A percentile compares a stretch with the other conserved stretches of the same genome.
Conservation (phyloP, 2,329 filamentous ascomycete genomes). For the Beauveria sp. region DNA sequence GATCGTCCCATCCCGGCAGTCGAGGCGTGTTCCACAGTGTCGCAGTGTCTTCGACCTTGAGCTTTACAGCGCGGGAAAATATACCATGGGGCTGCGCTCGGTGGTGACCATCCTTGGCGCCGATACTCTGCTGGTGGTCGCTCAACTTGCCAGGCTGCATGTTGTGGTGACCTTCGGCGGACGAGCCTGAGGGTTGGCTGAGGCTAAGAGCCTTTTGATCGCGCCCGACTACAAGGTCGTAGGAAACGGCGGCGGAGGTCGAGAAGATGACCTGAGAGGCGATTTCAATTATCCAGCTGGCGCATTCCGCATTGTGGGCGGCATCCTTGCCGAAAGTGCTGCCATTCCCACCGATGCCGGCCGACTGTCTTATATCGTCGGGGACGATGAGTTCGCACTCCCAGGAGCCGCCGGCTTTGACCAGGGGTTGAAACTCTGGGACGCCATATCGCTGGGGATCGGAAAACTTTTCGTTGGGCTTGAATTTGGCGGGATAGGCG, state of each 20-base stretch:
- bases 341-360: constrained; percentile 38
- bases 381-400: constrained; percentile 73
- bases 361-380: constrained; percentile 63
- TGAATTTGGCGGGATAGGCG: constrained; percentile 75
- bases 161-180: constrained; percentile 38
- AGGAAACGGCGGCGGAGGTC: constrained; percentile 75
- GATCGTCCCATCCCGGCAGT: constrained; percentile 58
- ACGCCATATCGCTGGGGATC: constrained; percentile 63
- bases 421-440: constrained; percentile 90
- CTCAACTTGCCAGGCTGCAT: constrained; percentile 64
- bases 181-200: constrained; percentile 40
- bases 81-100: constrained; percentile 64
- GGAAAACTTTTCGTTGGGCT: constrained; percentile 72
- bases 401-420: constrained; percentile 90
- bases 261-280: constrained; percentile 93
- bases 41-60: constrained; percentile 81
- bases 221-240: constrained; percentile 76
- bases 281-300: constrained; percentile 86
- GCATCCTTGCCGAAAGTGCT: constrained; percentile 36
- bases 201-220: constrained; percentile 77
- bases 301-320: constrained; percentile 45
- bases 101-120: constrained; percentile 51
- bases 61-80: constrained; percentile 70
- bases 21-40: constrained; percentile 88
- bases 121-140: constrained; percentile 63